phyloP scores from a whole-genome alignment of 2,329 filamentous ascomycete species.

The Akanthomyces lecanii region DNA sequence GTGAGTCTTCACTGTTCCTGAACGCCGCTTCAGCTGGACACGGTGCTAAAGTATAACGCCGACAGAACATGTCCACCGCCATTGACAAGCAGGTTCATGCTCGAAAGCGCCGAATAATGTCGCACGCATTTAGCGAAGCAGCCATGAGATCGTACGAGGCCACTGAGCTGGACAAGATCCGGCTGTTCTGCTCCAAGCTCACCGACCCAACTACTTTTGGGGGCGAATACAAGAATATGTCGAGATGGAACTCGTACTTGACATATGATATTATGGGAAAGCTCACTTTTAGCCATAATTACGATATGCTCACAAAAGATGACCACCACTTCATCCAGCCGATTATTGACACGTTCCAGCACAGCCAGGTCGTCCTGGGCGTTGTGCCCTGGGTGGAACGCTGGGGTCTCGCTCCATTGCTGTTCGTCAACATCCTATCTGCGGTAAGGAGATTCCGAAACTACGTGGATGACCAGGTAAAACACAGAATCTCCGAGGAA shows the following conservation, averaged over 20 bases:
- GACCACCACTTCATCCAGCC: constrained; percentile 11
- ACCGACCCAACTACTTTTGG: background rate
- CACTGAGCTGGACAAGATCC: background rate
- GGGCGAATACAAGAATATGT: background rate
- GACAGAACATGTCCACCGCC: background rate
- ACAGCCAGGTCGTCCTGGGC: constrained; percentile 10
- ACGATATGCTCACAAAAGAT: background rate
- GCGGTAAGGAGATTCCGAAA: constrained; percentile 4
- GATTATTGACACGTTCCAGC: constrained; percentile 12
- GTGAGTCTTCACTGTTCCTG: background rate
- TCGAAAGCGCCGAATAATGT: background rate
- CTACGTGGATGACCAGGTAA: constrained; percentile 9
- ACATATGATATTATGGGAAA: background rate
- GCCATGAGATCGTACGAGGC: background rate
- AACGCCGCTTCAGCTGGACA: background rate
- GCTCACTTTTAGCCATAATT: background rate
- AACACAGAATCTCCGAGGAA: background rate
- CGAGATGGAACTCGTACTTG: background rate
- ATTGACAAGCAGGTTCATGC: background rate
- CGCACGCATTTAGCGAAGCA: background rate
- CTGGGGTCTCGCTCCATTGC: constrained; percentile 5
- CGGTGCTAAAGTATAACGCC: background rate
- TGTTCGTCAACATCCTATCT: constrained; percentile 5
- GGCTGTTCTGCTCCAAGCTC: background rate
- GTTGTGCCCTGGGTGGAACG: constrained; percentile 10